Base-by-base conservation (phyloP, 164 flowering plant species). In the Houttuynia cordata region DNA sequence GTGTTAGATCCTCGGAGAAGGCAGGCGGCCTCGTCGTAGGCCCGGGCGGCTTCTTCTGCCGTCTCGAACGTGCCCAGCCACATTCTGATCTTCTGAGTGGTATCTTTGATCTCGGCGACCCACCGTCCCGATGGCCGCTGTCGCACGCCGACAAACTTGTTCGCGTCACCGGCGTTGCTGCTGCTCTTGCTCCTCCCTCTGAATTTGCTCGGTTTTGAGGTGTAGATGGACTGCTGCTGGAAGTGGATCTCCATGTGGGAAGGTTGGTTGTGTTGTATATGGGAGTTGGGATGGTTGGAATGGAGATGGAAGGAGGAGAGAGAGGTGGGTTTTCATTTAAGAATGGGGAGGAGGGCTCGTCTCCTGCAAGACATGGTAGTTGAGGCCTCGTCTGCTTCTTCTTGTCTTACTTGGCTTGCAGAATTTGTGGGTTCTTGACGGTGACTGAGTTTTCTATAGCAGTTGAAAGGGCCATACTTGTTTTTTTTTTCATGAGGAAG, bases 61-160 rank as follows among this genome's bases (percentile, higher is more conserved):
- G 89, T 88, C 73, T 88, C 89, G 49, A 78, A 88, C 10, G 96
- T 88, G 37, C 96, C 96, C 1, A 88, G 81, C 96, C 96, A 88
- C 89, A 88, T 82, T 74, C 96, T 76, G 25, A 88, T 88, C 82
- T 85, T 88, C 56, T 85, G 84, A 34, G 86, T 88, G 34, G 96
- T 85, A 79, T 85, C 88, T 58, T 88, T 88, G 69, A 88, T 88
- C 72, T 88, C 96, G 24, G 96, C 96, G 4, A 87, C 87, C 96
- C 96, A 87, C 80, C 83, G 80, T 49, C 96, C 96, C 1, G 91
- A 85, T 17, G 96, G 91, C 68, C 96, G 79, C 63, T 85, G 91
- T 58, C 96, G 76, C 41, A 88, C 96, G 0, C 96, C 96, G 22
- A 85, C 78, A 72, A 78, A 88, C 75, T 81, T 85, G 75, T 67